Percentiles rank a stretch among this genome's conserved stretches.
Conservation (phyloP, 495 filamentous ascomycete genomes). For the Penicillium mononematosum region DNA sequence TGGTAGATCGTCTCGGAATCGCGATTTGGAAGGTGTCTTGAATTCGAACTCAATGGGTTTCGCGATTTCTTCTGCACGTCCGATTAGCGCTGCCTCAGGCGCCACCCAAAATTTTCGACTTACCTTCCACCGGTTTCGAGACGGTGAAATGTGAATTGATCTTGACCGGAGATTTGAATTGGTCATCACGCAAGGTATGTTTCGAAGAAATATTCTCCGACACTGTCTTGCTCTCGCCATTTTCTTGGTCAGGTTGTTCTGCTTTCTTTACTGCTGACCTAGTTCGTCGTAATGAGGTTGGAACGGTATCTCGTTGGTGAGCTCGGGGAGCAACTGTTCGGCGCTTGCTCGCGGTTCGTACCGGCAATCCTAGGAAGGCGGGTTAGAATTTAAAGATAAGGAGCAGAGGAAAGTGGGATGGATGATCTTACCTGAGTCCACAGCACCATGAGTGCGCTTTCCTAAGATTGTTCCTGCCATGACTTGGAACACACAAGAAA, state of each 20-base stretch:
- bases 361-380: slow-evolving; percentile 33
- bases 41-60: slow-evolving; percentile 37
- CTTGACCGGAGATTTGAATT: slow-evolving; percentile 33
- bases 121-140: slow-evolving; percentile 39
- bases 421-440: slow-evolving; percentile 50
- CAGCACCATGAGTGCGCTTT: slow-evolving; percentile 62
- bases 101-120: slow-evolving; percentile 9
- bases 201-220: slow-evolving; percentile 27
- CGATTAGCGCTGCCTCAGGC: not conserved
- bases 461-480: slow-evolving; percentile 61
- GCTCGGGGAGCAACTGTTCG: slow-evolving; percentile 48
- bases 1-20: slow-evolving; percentile 65
- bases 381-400: slow-evolving; percentile 10
- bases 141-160: slow-evolving; percentile 32
- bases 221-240: slow-evolving; percentile 28
- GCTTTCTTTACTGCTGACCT: slow-evolving; percentile 34
- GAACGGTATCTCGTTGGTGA: slow-evolving; percentile 26
- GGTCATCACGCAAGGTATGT: slow-evolving; percentile 30
- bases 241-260: slow-evolving; percentile 29
- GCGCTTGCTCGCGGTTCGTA: slow-evolving; percentile 62
- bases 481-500: not conserved
- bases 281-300: slow-evolving; percentile 32
- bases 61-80: slow-evolving; percentile 24
- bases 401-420: slow-evolving; percentile 1
- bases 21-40: slow-evolving; percentile 61